phyloP scores from a whole-genome alignment of 23 red algal genomes.

The Gracilaria caudata region DNA sequence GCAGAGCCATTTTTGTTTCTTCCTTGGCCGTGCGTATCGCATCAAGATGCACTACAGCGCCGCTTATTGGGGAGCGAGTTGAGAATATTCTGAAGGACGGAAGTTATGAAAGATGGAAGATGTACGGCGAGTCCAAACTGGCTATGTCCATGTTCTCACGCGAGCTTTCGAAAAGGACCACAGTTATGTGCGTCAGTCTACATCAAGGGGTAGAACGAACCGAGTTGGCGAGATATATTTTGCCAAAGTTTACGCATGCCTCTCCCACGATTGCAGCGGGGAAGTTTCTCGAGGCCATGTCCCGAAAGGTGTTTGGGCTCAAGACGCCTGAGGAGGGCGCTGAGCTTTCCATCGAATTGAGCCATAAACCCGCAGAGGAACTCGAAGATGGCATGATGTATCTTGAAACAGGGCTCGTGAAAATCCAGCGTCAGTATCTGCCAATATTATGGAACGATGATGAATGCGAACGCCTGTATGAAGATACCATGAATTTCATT shows the following conservation, averaged over 20 bases:
- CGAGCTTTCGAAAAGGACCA: conserved; percentile 27
- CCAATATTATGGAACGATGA: conserved; percentile 20
- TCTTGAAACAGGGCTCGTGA: conserved; percentile 19
- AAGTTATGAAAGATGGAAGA: conserved; percentile 62
- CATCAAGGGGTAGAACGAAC: conserved; percentile 67
- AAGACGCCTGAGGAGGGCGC: conserved; percentile 59
- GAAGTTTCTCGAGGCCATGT: not conserved
- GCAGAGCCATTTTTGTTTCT: conserved; percentile 49
- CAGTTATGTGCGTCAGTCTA: conserved; percentile 32
- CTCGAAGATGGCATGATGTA: conserved; percentile 58
- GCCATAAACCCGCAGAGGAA: not conserved
- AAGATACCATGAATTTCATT: conserved; percentile 19
- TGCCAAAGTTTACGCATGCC: conserved; percentile 29
- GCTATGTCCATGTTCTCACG: conserved; percentile 65
- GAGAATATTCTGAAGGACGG: conserved; percentile 18
- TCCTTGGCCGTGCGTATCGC: conserved; percentile 44
- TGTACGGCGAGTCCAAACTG: conserved; percentile 62
- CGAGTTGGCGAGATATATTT: conserved; percentile 45
- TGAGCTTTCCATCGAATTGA: conserved; percentile 45
- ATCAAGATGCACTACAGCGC: conserved; percentile 7
- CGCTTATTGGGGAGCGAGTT: conserved; percentile 27
- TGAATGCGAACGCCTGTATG: conserved; percentile 10
- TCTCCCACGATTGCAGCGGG: not conserved
- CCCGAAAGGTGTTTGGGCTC: conserved; percentile 33
- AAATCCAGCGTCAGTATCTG: not conserved